Base-by-base conservation (phyloP, 1,139 yeast species). In the Taiozyma sp. region DNA sequence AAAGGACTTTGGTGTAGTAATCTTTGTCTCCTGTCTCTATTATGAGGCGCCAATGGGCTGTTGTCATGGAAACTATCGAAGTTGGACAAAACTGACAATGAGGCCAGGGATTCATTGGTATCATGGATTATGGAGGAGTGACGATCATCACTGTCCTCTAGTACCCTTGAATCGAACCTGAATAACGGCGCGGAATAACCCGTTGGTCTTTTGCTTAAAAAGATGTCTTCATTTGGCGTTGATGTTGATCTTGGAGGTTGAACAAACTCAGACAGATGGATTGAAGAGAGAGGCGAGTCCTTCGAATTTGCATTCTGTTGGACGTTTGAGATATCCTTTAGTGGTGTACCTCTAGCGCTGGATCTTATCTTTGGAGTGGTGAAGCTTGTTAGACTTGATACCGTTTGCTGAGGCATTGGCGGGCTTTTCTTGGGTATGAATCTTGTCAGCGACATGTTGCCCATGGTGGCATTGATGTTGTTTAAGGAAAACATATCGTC, bases 181-280 rank as follows among this genome's bases (percentile, higher is more conserved):
- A 59, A 59, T 14, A 58, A 13, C 2, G 63, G 61, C 1, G 55
- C 50, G 0, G 60, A 56, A 27, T 56, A 55, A 4, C 48, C 44
- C 7, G 28, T 19, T 27, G 57, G 56, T 34, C 50, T 41, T 29
- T 36, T 43, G 23, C n/a, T 22, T 14, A 43, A 13, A 12, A 34
- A 28, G 4, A 39, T 14, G 3, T 49, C 46, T 28, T 51, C 50
- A 36, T 48, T 57, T 9, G 73, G 73, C 2, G 73, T 70, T 3
- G 73, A 70, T 1, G 72, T 68, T 3, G 69, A 65, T 43, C 62
- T 59, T 27, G 73, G 73, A 2, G 70, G 69, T 50, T 66, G 70
- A 24, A 61, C 66, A 52, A 69, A 66, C 34, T 68, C 71, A 5
- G 69, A 69, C 9, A 67, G 56, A 39, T 66, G 66, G 4, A 70